phyloP scores from a whole-genome alignment of 495 filamentous ascomycete species.

The Talaromyces ruber region DNA sequence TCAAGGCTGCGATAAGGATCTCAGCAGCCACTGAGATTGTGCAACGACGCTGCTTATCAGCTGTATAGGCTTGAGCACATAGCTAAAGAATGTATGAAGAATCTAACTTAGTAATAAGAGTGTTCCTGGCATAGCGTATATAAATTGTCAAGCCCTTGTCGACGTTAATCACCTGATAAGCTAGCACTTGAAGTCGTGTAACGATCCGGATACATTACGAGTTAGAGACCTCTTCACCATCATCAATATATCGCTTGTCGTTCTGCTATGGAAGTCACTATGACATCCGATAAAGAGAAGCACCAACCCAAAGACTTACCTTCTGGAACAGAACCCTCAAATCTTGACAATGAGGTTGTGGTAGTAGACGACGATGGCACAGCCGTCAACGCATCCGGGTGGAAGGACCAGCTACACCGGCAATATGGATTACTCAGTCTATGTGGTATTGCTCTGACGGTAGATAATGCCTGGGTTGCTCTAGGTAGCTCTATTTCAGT shows the following conservation, averaged over 20 bases:
- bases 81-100: background rate
- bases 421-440: constrained; percentile 36
- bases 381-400: constrained; percentile 35
- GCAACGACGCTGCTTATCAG: background rate
- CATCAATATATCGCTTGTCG: background rate
- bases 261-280: background rate
- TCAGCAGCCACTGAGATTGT: background rate
- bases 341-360: background rate
- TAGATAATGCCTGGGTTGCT: constrained; percentile 39
- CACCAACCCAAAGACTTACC: background rate
- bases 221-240: too few relatives aligned
- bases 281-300: background rate
- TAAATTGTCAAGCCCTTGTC: background rate
- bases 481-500: constrained; percentile 45
- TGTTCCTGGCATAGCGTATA: background rate
- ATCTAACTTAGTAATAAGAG: background rate
- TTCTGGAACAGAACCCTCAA: background rate
- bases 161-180: background rate
- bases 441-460: constrained; percentile 29
- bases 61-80: background rate
- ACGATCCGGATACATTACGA: background rate
- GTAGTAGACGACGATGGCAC: constrained; percentile 2
- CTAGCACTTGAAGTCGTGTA: background rate
- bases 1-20: background rate
- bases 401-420: constrained; percentile 34